Conservation (phyloP, 768 basidiomycete genomes). For the Mycena alexandri region DNA sequence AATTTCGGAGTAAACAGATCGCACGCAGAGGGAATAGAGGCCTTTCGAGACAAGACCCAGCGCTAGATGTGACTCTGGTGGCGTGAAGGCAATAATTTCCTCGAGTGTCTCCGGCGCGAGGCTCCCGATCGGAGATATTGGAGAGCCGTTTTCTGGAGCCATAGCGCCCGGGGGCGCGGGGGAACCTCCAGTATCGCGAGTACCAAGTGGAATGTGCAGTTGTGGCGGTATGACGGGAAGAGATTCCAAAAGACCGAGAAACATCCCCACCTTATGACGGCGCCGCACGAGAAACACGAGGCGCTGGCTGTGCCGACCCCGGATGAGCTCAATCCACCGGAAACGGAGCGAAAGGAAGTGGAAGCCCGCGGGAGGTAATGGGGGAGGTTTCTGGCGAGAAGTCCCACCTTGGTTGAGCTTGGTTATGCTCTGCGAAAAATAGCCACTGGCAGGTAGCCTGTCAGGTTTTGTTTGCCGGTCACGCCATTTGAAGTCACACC, state of each 20-base stretch:
- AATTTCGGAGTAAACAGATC: slow-evolving; percentile 51
- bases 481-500: slow-evolving; percentile 21
- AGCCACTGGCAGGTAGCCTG: not conserved
- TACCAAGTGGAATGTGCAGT: not conserved
- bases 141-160: slow-evolving; percentile 11
- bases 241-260: slow-evolving; percentile 31
- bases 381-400: slow-evolving; percentile 18
- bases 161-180: slow-evolving; percentile 29
- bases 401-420: slow-evolving; percentile 14
- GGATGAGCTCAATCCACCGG: slow-evolving; percentile 25
- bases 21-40: slow-evolving; percentile 48
- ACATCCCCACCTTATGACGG: slow-evolving; percentile 33
- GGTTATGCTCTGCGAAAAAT: slow-evolving; percentile 27
- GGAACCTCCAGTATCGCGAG: slow-evolving; percentile 24
- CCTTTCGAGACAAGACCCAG: slow-evolving; percentile 51
- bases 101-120: slow-evolving; percentile 55
- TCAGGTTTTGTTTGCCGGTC: slow-evolving; percentile 25
- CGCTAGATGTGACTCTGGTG: slow-evolving; percentile 45
- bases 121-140: slow-evolving; percentile 28
- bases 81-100: slow-evolving; percentile 47
- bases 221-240: slow-evolving; percentile 28
- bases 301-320: slow-evolving; percentile 32
- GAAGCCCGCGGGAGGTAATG: slow-evolving; percentile 12
- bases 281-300: slow-evolving; percentile 40
- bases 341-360: slow-evolving; percentile 25